A percentile compares a stretch with the other conserved stretches of the same genome.
phyloP scores from a whole-genome alignment of 2,329 filamentous ascomycete species.

The Alternaria hordeiaustralica region DNA sequence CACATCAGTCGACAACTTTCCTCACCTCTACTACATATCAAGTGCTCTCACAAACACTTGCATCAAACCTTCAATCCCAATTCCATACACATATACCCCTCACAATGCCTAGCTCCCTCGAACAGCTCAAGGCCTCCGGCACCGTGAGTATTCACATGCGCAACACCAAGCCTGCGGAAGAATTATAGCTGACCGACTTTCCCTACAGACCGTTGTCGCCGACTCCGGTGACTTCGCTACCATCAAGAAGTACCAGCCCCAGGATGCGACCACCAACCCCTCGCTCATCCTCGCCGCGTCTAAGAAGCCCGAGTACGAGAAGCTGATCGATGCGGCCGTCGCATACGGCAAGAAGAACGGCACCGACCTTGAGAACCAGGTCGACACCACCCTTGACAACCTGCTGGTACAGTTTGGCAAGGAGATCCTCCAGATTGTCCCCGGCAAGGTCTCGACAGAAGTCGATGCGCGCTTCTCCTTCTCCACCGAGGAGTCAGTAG shows the following conservation, averaged over 20 bases:
- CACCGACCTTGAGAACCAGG: conserved; percentile 75
- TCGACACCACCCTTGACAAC: conserved; percentile 88
- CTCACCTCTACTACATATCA: conserved; percentile 7
- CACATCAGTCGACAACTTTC: conserved; percentile 3
- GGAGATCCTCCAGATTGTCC: conserved; percentile 95
- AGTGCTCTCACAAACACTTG: conserved; percentile 2
- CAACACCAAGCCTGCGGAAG: conserved; percentile 10
- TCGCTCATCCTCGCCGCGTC: conserved; percentile 97
- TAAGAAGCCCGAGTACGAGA: conserved; percentile 96
- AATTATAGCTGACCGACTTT: conserved; percentile 12
- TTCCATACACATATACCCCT: conserved; percentile 7
- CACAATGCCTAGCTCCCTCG: conserved; percentile 85
- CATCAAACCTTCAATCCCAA: conserved; percentile 18
- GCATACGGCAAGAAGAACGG: conserved; percentile 81
- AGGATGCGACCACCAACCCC: conserved; percentile 99
- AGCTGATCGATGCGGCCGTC: conserved; percentile 85
- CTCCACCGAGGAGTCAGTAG: conserved; percentile 86
- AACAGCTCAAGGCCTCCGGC: conserved; percentile 96
- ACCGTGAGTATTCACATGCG: conserved; percentile 71
- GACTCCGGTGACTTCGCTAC: conserved; percentile 87
- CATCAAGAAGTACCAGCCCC: conserved; percentile 99
- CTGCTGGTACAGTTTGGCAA: conserved; percentile 97
- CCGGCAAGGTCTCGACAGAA: conserved; percentile 98
- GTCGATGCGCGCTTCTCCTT: conserved; percentile 97
- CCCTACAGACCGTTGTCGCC: conserved; percentile 82